Conservation (phyloP, 352 stramenopile genomes). For the Phytophthora pluvialis region DNA sequence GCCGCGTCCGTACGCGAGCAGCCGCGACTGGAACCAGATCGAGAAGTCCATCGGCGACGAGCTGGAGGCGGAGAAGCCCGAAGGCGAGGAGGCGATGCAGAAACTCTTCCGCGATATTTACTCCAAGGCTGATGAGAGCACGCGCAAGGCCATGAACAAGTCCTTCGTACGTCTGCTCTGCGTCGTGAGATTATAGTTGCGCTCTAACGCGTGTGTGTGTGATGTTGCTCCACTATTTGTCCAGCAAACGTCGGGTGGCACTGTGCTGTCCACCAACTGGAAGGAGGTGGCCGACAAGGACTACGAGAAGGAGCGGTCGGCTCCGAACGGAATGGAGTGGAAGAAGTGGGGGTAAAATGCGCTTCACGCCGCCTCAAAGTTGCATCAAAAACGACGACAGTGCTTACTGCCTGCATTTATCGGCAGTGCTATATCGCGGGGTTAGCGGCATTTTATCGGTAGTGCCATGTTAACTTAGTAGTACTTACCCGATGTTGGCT, state of each 20-base stretch:
- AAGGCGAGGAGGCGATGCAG: slow-evolving; percentile 92
- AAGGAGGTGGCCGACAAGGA: slow-evolving; percentile 90
- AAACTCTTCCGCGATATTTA: slow-evolving; percentile 94
- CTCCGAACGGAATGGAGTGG: slow-evolving; percentile 91
- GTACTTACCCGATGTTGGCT: no score
- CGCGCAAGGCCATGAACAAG: slow-evolving; percentile 93
- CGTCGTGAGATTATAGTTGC: background rate
- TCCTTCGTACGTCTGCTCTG: slow-evolving; percentile 78
- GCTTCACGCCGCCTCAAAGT: slow-evolving; percentile 2
- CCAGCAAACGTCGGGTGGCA: slow-evolving; percentile 93
- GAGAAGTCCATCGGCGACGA: slow-evolving; percentile 83
- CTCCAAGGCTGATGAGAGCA: slow-evolving; percentile 91
- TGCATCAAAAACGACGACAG: no score
- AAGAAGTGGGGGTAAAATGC: slow-evolving; percentile 77
- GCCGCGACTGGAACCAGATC: slow-evolving; percentile 90
- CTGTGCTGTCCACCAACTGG: slow-evolving; percentile 93
- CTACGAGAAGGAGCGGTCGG: slow-evolving; percentile 89
- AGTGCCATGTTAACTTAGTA: no score
- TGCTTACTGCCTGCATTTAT: no score
- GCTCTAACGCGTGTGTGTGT: slow-evolving; percentile 1
- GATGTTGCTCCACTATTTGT: background rate
- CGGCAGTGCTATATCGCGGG: no score
- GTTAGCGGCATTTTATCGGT: no score
- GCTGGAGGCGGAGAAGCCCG: slow-evolving; percentile 87
- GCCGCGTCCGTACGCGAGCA: slow-evolving; percentile 80